A percentile compares a stretch with the other conserved stretches of the same genome.
Conservation (phyloP, 306 rosid genomes). For the Vachellia collinsii region DNA sequence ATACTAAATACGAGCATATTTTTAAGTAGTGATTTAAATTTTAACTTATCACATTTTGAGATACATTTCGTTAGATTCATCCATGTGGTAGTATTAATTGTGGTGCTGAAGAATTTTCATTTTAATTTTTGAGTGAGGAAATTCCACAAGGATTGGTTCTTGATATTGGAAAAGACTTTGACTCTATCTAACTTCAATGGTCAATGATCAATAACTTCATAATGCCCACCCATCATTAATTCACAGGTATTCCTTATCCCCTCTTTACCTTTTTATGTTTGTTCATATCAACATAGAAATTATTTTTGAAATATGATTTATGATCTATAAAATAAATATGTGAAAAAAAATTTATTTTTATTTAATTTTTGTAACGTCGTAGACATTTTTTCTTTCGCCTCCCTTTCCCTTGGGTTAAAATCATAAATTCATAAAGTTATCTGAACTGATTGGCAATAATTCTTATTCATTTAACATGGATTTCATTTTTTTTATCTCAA, state of each 20-base stretch:
- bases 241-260: neutral
- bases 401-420: neutral
- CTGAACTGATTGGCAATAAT: neutral
- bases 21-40: too few relatives aligned
- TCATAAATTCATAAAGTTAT: neutral
- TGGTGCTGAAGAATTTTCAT: neutral
- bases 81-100: neutral
- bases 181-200: conserved; percentile 26
- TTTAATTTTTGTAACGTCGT: too few relatives aligned
- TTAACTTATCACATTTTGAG: too few relatives aligned
- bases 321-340: too few relatives aligned
- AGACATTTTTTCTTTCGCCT: too few relatives aligned
- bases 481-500: neutral
- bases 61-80: too few relatives aligned
- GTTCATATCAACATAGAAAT: too few relatives aligned
- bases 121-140: neutral
- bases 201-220: neutral
- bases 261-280: too few relatives aligned
- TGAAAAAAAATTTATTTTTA: too few relatives aligned
- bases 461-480: neutral
- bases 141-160: neutral
- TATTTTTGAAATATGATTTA: too few relatives aligned
- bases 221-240: conserved; percentile 5
- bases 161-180: conserved; percentile 19
- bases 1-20: too few relatives aligned